Conservation (phyloP, 192 early-diverging fungal species). For the Coemansia sp. region DNA sequence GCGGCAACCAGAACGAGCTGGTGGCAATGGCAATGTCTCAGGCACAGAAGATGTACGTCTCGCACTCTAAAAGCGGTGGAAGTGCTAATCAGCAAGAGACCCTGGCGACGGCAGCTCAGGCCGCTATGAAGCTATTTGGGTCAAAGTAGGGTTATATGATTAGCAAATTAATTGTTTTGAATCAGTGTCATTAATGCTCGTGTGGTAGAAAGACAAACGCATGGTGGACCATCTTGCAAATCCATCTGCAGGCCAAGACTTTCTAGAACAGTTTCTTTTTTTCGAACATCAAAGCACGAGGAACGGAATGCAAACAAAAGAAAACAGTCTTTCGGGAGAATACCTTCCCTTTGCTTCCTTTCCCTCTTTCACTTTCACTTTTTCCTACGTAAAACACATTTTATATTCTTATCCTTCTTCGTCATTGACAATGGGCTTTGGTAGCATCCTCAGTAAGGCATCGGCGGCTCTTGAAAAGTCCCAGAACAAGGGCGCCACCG, state of each 20-base stretch:
- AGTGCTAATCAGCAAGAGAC: slow-evolving; percentile 44
- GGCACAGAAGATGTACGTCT: slow-evolving; percentile 44
- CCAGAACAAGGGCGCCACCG: not conserved
- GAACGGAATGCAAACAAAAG: not conserved
- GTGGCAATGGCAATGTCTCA: slow-evolving; percentile 47
- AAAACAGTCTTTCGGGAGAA: not conserved
- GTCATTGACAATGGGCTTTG: slow-evolving; percentile 27
- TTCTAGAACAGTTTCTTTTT: not conserved
- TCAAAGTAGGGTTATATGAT: slow-evolving; percentile 7
- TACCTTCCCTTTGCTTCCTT: not conserved
- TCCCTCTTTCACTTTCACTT: not conserved
- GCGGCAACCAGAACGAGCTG: slow-evolving; percentile 45
- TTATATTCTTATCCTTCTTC: not conserved
- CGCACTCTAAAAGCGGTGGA: slow-evolving; percentile 41
- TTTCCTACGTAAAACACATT: not conserved
- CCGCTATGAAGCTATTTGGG: slow-evolving; percentile 46
- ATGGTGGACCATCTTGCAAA: slow-evolving; percentile 3
- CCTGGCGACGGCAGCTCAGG: slow-evolving; percentile 51
- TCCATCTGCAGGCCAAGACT: not conserved
- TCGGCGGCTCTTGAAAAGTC: slow-evolving; percentile 17
- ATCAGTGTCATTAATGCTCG: not conserved
- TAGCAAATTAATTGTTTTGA: not conserved
- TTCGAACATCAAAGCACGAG: slow-evolving; percentile 5
- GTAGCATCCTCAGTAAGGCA: slow-evolving; percentile 24
- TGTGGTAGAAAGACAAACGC: not conserved